Base-by-base conservation (phyloP, 2,329 filamentous ascomycete genomes). In the Penicillium brasilianum region DNA sequence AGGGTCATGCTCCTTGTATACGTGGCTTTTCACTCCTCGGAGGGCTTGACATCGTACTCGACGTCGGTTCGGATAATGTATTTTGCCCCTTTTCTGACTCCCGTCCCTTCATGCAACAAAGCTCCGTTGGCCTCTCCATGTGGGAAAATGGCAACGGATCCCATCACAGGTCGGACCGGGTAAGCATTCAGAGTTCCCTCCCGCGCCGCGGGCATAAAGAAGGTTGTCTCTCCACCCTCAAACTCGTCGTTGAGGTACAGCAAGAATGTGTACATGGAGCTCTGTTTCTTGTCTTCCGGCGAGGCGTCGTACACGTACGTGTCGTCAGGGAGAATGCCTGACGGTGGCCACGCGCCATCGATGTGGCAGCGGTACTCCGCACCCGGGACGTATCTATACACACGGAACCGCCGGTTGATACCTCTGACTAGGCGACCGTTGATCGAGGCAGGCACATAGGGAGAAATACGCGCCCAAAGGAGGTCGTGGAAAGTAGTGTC, bases 61-160 rank as follows among this genome's bases (percentile, higher is more conserved):
- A 91, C 85, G 71, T 91, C 89, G 0, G 88, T 90, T 58, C 89
- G 76, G 48, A 91, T 90, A 1, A 91, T 87, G 70, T 91, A 91
- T 72, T 85, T 85, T 0, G 86, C 85, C 0, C 87, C 88, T 67
- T 84, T 85, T n/a, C 83, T 81, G 0, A 91, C 89, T 0, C 89
- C 88, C 0, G 89, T 90, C 0, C 89, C 89, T 70, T 91, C 89
- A 66, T 91, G 89, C 60, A 91, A 69, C 57, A 90, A 72, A 5
- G 87, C 87, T 0, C 87, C 87, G 43, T 84, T 83, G 0, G 85
- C 83, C 66, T 91, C 88, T 0, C 88, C 89, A 58, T 91, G 89
- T 0, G 89, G 88, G 63, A 91, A 91, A 3, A 91, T 80, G 0
- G 87, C 88, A 0, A 89, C 86, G 49, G 82, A 84, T 4, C 89